Conservation (phyloP, 495 filamentous ascomycete genomes). For the Aspergillus indologenus region DNA sequence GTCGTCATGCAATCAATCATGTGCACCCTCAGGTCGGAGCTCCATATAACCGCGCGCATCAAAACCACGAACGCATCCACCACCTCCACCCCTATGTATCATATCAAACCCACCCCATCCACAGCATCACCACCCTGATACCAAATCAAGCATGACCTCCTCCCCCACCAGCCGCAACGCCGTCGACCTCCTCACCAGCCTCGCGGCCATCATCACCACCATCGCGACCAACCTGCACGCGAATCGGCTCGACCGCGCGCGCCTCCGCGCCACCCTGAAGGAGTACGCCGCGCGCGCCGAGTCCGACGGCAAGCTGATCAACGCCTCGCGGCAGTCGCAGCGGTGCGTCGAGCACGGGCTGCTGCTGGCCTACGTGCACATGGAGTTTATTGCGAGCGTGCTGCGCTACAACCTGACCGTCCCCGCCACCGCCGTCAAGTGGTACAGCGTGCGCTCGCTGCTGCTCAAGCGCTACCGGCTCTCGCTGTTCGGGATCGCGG, state of each 20-base stretch:
- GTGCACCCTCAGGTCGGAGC: not conserved
- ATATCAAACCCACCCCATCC: not conserved
- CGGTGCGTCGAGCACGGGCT: constrained; percentile 14
- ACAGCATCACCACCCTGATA: not conserved
- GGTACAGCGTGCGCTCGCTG: constrained; percentile 16
- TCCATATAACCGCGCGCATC: not conserved
- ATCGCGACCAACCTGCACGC: constrained; percentile 16
- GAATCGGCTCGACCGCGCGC: constrained; percentile 16
- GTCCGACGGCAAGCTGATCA: constrained; percentile 16
- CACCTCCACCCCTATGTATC: not conserved
- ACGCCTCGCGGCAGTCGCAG: constrained; percentile 14
- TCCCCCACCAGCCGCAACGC: not conserved
- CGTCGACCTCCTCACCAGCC: constrained; percentile 9
- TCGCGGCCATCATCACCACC: not conserved
- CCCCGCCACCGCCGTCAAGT: constrained; percentile 14
- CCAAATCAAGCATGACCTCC: not conserved
- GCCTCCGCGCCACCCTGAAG: constrained; percentile 4
- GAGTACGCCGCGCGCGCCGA: constrained; percentile 14
- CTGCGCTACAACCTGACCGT: constrained; percentile 15
- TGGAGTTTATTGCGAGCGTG: constrained; percentile 18
- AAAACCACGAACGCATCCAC: too few species aligned
- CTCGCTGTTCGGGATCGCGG: constrained; percentile 6
- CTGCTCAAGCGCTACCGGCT: constrained; percentile 12
- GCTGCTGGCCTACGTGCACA: constrained; percentile 18
- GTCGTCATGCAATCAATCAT: constrained; percentile 1